These are phyloP conservation scores for Tulasnella sp. DNA, from an alignment of 768 basidiomycete species.

Conservation along the genomic window DNA sequence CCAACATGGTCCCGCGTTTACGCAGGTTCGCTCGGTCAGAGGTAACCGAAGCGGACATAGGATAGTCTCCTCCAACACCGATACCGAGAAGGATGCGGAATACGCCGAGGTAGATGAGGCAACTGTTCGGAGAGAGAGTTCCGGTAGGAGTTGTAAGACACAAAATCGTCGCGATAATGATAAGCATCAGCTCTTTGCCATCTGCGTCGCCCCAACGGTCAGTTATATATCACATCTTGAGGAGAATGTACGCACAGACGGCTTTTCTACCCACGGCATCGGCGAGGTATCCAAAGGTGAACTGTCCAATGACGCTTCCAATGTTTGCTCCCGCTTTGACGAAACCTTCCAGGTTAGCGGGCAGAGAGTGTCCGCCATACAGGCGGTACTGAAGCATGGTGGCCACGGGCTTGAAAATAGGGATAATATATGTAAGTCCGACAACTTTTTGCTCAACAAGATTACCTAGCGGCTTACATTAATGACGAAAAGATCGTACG, in stretches of 20 bases:
- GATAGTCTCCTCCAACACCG: slow-evolving; percentile 72
- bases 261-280: slow-evolving; percentile 59
- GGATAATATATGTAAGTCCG: not conserved
- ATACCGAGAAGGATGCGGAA: slow-evolving; percentile 66
- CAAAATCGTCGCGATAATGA: slow-evolving; percentile 66
- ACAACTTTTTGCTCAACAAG: not conserved
- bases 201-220: not conserved
- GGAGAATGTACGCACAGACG: slow-evolving; percentile 27
- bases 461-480: slow-evolving; percentile 33
- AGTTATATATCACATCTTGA: not conserved
- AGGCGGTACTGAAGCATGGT: slow-evolving; percentile 44
- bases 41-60: slow-evolving; percentile 45
- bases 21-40: slow-evolving; percentile 38
- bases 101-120: slow-evolving; percentile 22
- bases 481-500: slow-evolving; percentile 62
- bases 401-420: not conserved
- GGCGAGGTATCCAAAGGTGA: slow-evolving; percentile 38
- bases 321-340: slow-evolving; percentile 61
- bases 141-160: slow-evolving; percentile 50
- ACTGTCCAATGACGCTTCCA: slow-evolving; percentile 39
- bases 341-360: slow-evolving; percentile 45
- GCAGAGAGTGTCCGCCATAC: slow-evolving; percentile 41
- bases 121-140: not conserved
- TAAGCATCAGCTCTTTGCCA: slow-evolving; percentile 44
- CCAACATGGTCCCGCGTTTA: slow-evolving; percentile 61